Evolutionary conservation across 2,329 filamentous ascomycete genomes (phyloP).

Genomic region (Chlorencoelia australis): DNA sequence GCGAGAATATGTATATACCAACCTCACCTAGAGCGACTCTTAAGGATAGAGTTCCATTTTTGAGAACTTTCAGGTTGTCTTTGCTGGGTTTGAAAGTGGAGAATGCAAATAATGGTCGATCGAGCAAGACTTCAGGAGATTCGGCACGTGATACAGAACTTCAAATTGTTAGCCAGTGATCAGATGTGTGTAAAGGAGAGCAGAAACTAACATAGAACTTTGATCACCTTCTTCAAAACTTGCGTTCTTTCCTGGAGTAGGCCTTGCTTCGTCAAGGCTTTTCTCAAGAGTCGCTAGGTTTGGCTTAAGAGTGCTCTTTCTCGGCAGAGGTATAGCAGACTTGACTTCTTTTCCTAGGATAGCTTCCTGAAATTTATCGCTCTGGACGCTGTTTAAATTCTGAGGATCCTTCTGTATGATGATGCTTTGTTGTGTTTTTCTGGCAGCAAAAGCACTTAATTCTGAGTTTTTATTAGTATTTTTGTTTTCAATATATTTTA

Average conservation of each 20-base stretch:
- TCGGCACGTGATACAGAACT: constrained; percentile 19
- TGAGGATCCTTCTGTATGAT: no score
- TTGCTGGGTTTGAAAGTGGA: constrained; percentile 35
- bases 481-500: neutral
- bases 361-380: no score
- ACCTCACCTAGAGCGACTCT: constrained; percentile 42
- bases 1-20: constrained; percentile 11
- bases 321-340: no score
- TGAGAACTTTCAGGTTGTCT: constrained; percentile 32
- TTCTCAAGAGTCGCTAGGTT: no score
- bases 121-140: constrained; percentile 14
- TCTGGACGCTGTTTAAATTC: no score
- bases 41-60: constrained; percentile 33
- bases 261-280: neutral
- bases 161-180: constrained; percentile 17
- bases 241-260: neutral
- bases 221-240: no score
- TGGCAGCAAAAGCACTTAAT: constrained; percentile 25
- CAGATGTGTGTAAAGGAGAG: constrained; percentile 1
- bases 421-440: constrained; percentile 19
- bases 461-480: constrained; percentile 14
- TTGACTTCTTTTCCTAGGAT: no score
- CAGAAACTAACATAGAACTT: neutral
- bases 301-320: no score
- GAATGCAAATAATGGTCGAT: constrained; percentile 31